phyloP scores from a whole-genome alignment of 441 rosid species.

The Euphorbia schlechtendalii region DNA sequence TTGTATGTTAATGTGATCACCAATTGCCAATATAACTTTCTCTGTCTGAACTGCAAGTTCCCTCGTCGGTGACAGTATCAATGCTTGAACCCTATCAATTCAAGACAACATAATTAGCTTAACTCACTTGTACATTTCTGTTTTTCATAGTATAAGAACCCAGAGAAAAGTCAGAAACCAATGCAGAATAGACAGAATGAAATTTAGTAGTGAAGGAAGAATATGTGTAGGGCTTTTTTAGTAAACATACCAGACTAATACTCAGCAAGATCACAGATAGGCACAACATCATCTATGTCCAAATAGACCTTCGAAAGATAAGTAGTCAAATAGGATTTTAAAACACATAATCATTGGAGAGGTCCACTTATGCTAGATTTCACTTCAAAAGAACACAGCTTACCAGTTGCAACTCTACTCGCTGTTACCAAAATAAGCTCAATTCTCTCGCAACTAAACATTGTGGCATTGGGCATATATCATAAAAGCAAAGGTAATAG shows the following conservation, averaged over 20 bases:
- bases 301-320: no score
- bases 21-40: slow-evolving; percentile 71
- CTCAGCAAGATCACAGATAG: no score
- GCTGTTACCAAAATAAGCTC: not conserved
- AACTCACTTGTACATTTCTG: not conserved
- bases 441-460: not conserved
- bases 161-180: not conserved
- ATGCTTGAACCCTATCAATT: slow-evolving; percentile 65
- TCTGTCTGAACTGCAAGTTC: slow-evolving; percentile 89
- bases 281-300: no score
- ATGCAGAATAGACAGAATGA: not conserved
- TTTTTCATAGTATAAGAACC: not conserved
- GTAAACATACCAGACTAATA: no score
- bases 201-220: not conserved
- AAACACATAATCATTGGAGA: no score
- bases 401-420: not conserved
- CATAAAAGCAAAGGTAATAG: not conserved
- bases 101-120: not conserved
- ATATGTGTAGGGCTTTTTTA: not conserved
- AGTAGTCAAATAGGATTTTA: no score
- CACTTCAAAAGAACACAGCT: not conserved
- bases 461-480: not conserved
- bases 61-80: slow-evolving; percentile 88
- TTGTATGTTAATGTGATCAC: slow-evolving; percentile 61
- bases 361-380: not conserved